Conservation (phyloP, 768 basidiomycete genomes). For the Pisolithus orientalis region DNA sequence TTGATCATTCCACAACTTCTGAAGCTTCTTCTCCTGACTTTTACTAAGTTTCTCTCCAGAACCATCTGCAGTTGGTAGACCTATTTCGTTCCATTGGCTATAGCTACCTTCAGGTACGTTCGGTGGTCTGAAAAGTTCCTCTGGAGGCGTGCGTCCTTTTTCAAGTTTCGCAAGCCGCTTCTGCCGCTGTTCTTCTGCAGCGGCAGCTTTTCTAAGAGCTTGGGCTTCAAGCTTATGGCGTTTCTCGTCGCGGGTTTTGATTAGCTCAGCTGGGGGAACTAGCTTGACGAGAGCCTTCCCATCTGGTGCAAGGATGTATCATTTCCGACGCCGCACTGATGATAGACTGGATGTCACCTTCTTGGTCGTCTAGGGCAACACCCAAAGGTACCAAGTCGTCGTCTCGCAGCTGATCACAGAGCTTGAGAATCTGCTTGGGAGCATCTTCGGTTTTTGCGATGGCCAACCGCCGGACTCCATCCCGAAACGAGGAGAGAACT, state of each 20-base stretch:
- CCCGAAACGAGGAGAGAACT: slow-evolving; percentile 83
- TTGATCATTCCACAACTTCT: slow-evolving; percentile 70
- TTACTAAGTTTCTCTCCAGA: slow-evolving; percentile 85
- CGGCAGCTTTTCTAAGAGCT: slow-evolving; percentile 69
- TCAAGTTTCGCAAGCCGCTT: slow-evolving; percentile 78
- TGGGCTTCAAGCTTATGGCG: slow-evolving; percentile 68
- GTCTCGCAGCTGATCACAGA: slow-evolving; percentile 89
- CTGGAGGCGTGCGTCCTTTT: slow-evolving; percentile 69
- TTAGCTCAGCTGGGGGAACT: slow-evolving; percentile 73
- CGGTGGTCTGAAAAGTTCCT: slow-evolving; percentile 81
- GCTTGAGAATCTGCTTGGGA: slow-evolving; percentile 72
- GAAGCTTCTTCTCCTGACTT: slow-evolving; percentile 66
- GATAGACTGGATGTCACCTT: slow-evolving; percentile 46
- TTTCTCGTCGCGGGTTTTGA: slow-evolving; percentile 87
- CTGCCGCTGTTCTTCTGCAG: slow-evolving; percentile 55
- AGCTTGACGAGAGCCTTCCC: slow-evolving; percentile 95
- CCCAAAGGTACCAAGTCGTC: slow-evolving; percentile 88
- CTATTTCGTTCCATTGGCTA: slow-evolving; percentile 76
- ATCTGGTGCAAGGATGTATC: slow-evolving; percentile 39
- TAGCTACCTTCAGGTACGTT: slow-evolving; percentile 69
- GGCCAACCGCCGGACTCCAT: slow-evolving; percentile 77
- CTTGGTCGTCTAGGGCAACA: slow-evolving; percentile 94
- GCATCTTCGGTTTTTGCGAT: slow-evolving; percentile 63
- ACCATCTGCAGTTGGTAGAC: slow-evolving; percentile 79
- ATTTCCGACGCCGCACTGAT: neutral